Conservation (phyloP, 129 eudicot species). For the Arctium minus region DNA sequence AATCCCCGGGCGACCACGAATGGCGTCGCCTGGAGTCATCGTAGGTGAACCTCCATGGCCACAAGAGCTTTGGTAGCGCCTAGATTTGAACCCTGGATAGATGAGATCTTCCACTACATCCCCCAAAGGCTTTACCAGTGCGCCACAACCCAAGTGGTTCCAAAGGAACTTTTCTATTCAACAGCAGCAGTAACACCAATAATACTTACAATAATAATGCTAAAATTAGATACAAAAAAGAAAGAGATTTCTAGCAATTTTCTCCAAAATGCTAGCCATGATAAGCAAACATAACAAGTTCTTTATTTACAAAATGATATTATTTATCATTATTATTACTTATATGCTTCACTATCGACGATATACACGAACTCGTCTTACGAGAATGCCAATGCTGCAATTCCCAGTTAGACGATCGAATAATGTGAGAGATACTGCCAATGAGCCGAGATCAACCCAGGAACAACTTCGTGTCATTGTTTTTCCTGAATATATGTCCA, state of each 20-base stretch:
- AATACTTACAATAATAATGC: slow-evolving; percentile 11
- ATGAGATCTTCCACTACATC: too few species aligned
- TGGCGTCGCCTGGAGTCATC: too few species aligned
- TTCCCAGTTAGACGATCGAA: slow-evolving; percentile 18
- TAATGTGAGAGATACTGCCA: slow-evolving; percentile 30
- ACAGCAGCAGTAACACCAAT: not conserved
- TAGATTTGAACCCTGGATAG: too few species aligned
- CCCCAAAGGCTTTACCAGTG: too few species aligned
- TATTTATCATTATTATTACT: slow-evolving; percentile 7
- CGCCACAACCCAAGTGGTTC: not conserved
- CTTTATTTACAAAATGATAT: slow-evolving; percentile 22
- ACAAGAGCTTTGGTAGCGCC: too few species aligned
- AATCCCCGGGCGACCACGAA: too few species aligned
- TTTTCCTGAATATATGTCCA: slow-evolving; percentile 22
- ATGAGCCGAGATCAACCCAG: slow-evolving; percentile 30
- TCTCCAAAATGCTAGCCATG: slow-evolving; percentile 26
- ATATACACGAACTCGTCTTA: slow-evolving; percentile 21
- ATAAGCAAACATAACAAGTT: slow-evolving; percentile 15
- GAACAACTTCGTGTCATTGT: slow-evolving; percentile 28
- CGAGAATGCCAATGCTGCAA: slow-evolving; percentile 23
- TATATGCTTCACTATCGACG: slow-evolving; percentile 8
- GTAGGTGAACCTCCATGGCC: too few species aligned
- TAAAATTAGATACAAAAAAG: slow-evolving; percentile 6
- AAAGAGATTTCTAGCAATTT: slow-evolving; percentile 14
- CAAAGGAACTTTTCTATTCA: slow-evolving; percentile 8